These are phyloP conservation scores for Calonectria pseudoturangicola DNA, from an alignment of 2,329 filamentous ascomycete species.

Conservation along the genomic window DNA sequence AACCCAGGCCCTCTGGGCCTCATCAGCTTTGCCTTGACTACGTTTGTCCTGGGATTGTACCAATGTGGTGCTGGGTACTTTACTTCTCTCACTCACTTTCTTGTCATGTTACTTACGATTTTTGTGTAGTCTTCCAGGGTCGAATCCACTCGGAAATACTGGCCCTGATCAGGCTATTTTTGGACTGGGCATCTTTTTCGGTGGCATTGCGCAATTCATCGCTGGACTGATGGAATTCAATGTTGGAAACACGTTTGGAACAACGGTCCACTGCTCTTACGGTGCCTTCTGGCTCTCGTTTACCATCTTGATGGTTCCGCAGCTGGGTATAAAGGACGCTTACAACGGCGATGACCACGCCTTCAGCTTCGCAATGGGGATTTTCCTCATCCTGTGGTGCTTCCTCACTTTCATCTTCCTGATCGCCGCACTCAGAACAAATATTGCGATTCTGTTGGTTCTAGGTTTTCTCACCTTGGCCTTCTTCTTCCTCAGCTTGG, in stretches of 20 bases:
- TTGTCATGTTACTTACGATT: neutral
- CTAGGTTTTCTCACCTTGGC: constrained; percentile 75
- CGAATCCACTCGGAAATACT: constrained; percentile 58
- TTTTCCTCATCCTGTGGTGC: constrained; percentile 77
- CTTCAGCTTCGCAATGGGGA: constrained; percentile 71
- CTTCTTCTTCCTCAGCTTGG: constrained; percentile 76
- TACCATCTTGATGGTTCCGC: constrained; percentile 72
- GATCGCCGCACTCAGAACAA: constrained; percentile 74
- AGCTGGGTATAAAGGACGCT: constrained; percentile 69
- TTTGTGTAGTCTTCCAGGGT: constrained; percentile 56
- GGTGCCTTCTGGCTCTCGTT: constrained; percentile 78
- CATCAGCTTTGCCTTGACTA: constrained; percentile 79
- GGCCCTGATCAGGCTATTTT: constrained; percentile 62
- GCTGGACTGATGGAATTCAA: constrained; percentile 75
- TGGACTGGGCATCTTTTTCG: constrained; percentile 69
- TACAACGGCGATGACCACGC: constrained; percentile 63
- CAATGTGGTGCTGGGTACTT: constrained; percentile 69
- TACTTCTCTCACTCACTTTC: neutral
- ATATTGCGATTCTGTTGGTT: constrained; percentile 74
- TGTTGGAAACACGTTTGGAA: constrained; percentile 78
- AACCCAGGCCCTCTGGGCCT: constrained; percentile 77
- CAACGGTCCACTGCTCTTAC: constrained; percentile 76
- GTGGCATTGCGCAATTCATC: constrained; percentile 80
- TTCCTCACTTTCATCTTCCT: constrained; percentile 75
- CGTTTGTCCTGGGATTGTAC: constrained; percentile 74